Conservation (phyloP, 257 asterid genomes). For the Cordia subcordata region DNA sequence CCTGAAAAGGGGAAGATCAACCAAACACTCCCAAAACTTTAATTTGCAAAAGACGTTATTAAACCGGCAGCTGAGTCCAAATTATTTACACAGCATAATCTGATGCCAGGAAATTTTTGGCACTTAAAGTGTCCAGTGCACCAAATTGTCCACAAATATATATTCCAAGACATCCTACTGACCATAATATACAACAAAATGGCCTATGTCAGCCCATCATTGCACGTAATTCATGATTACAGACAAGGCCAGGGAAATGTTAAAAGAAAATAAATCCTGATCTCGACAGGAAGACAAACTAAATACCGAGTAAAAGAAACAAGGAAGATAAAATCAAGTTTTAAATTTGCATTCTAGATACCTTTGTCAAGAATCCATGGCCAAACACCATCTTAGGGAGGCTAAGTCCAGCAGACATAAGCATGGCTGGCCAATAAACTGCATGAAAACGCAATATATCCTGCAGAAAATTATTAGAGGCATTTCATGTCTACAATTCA, state of each 20-base stretch:
- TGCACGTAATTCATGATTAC: too few relatives aligned
- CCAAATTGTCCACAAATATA: too few relatives aligned
- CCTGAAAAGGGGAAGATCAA: too few relatives aligned
- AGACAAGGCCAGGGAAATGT: not conserved
- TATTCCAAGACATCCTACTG: too few relatives aligned
- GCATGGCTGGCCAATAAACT: slow-evolving; percentile 99
- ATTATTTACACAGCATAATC: too few relatives aligned
- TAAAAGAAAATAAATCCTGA: not conserved
- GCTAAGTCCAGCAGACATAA: slow-evolving; percentile 86
- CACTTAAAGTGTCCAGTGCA: too few relatives aligned
- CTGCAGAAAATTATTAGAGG: slow-evolving; percentile 30
- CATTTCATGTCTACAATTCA: not conserved
- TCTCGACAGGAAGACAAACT: not conserved
- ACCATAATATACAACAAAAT: too few relatives aligned
- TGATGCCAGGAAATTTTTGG: too few relatives aligned
- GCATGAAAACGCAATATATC: slow-evolving; percentile 98
- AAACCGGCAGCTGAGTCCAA: too few relatives aligned
- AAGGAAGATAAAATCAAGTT: not conserved
- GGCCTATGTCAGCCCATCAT: too few relatives aligned
- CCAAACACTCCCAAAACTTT: too few relatives aligned
- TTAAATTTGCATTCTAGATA: slow-evolving; percentile 19
- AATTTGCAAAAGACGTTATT: too few relatives aligned
- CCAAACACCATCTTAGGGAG: slow-evolving; percentile 93
- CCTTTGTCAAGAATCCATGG: slow-evolving; percentile 99
- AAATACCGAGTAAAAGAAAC: not conserved